Conservation (phyloP, 2,329 filamentous ascomycete species). For the Microcyclospora pomicola region DNA sequence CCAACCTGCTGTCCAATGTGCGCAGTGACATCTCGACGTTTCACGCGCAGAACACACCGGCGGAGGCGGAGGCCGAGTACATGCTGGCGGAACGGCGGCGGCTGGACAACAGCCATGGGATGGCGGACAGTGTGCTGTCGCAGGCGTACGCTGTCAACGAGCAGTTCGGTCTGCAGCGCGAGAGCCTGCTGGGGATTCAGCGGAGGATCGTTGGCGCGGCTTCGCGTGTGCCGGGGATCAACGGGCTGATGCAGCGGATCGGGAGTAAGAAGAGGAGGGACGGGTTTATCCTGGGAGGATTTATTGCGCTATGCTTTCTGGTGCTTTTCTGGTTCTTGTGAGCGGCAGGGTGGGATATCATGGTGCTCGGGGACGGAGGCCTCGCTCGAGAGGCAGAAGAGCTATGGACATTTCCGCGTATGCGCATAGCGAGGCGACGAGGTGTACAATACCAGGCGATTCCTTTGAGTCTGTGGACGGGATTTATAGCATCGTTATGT, state of each 20-base stretch:
- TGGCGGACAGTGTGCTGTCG: constrained; percentile 79
- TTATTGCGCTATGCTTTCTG: constrained; percentile 86
- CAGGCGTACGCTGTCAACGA: constrained; percentile 97
- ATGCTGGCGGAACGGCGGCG: constrained; percentile 82
- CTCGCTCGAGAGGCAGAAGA: no score
- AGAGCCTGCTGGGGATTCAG: constrained; percentile 80
- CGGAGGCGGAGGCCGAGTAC: constrained; percentile 80
- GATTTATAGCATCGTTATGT: no score
- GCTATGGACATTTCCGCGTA: no score
- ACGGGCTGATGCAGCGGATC: constrained; percentile 81
- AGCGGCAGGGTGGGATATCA: background rate
- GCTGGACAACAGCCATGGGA: constrained; percentile 77
- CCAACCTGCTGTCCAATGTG: constrained; percentile 81
- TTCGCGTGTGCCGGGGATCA: constrained; percentile 83
- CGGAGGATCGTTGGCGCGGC: constrained; percentile 79
- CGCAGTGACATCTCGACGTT: constrained; percentile 86
- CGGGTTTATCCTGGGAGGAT: constrained; percentile 79
- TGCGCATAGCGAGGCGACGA: no score
- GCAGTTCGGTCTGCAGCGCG: constrained; percentile 72
- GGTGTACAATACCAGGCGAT: background rate
- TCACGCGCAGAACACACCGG: constrained; percentile 55
- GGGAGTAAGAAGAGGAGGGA: constrained; percentile 90
- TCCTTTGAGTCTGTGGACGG: background rate
- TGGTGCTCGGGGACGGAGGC: no score
- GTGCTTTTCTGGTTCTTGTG: constrained; percentile 68